phyloP scores from a whole-genome alignment of 176 grass and related monocot species.

The Echinochloa phyllopogon region DNA sequence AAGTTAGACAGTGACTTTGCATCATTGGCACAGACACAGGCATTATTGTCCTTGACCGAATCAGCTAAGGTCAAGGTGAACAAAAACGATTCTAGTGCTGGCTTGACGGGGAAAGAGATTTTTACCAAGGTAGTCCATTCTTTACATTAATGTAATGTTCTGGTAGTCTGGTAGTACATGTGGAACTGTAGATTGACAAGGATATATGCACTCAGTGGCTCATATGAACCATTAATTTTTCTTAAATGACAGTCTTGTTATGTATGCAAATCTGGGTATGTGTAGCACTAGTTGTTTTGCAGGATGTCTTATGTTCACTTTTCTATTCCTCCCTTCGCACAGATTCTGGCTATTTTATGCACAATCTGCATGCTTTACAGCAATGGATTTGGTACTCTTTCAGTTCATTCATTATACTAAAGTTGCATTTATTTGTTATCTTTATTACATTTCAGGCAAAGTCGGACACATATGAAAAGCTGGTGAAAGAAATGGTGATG shows the following conservation, averaged over 20 bases:
- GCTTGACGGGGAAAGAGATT: slow-evolving; percentile 52
- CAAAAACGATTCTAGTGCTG: slow-evolving; percentile 52
- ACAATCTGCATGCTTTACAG: slow-evolving; percentile 12
- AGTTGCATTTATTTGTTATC: slow-evolving; percentile 18
- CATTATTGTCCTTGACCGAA: slow-evolving; percentile 56
- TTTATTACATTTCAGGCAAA: slow-evolving; percentile 48
- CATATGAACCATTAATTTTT: neutral
- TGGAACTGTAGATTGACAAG: slow-evolving; percentile 28
- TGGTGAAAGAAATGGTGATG: slow-evolving; percentile 91
- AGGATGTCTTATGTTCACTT: neutral
- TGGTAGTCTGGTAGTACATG: neutral
- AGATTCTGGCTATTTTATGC: slow-evolving; percentile 7
- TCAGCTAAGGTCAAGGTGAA: slow-evolving; percentile 60
- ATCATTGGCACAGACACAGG: slow-evolving; percentile 69
- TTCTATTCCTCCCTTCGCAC: neutral
- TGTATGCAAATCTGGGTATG: neutral
- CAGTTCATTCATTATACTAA: slow-evolving; percentile 30
- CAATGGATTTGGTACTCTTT: slow-evolving; percentile 5
- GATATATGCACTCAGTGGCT: neutral
- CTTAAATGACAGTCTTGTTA: neutral
- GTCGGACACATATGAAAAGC: slow-evolving; percentile 80
- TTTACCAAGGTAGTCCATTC: slow-evolving; percentile 54
- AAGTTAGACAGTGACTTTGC: slow-evolving; percentile 84
- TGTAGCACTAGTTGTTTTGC: neutral
- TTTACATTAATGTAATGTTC: slow-evolving; percentile 5